Evolutionary conservation across 2,329 filamentous ascomycete species (phyloP), one percentile per base, ranked within the genome.

Genomic region (Cladosporium sp.): DNA sequence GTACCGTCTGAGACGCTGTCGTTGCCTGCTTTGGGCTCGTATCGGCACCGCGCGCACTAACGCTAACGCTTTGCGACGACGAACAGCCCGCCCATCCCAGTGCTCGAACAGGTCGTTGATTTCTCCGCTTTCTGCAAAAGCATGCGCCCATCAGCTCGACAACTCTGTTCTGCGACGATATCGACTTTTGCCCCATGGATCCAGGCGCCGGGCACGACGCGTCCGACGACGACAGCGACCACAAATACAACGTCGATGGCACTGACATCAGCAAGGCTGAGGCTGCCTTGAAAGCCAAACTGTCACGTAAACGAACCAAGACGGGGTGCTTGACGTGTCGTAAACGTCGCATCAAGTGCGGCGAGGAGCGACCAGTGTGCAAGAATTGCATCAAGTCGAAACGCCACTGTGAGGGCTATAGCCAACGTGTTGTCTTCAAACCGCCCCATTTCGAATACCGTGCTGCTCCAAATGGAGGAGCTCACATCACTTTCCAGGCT

Each of bases 261-360:
- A 56, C 58, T n/a, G 66, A 66, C 58, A 68, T 65, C 8, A 60
- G 63, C 28, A 62, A 62, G 39, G 65, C 66, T 10, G 66, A 69
- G 37, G 66, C 66, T 13, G 60, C 64, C 19, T 57, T 69, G 57
- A 67, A 66, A 45, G 67, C 67, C 28, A 68, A 64, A 51, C 57
- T 70, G 25, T 67, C 66, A 10, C 65, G 72, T 20, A 90, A 87
- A 71, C 81, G 92, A 66, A 96, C 92, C 52, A 97, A 97, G 76
- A 96, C 92, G 2, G 92, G 92, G 13, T 97, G 92, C 71, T 75
- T 96, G 60, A 97, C 94, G 58, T 99, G 94, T 75, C 88, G 94
- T 62, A 93, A 90, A 75, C 87, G 94, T 54, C 89, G 94, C 61
- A 97, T 99, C 74, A 99, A 97, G 75, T 99, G 94, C 73, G 94